Percentiles rank a stretch among this genome's conserved stretches.
These are phyloP conservation scores for Cryptococcus sp. DNA, from an alignment of 1,284 basidiomycete species.

Conservation along the genomic window DNA sequence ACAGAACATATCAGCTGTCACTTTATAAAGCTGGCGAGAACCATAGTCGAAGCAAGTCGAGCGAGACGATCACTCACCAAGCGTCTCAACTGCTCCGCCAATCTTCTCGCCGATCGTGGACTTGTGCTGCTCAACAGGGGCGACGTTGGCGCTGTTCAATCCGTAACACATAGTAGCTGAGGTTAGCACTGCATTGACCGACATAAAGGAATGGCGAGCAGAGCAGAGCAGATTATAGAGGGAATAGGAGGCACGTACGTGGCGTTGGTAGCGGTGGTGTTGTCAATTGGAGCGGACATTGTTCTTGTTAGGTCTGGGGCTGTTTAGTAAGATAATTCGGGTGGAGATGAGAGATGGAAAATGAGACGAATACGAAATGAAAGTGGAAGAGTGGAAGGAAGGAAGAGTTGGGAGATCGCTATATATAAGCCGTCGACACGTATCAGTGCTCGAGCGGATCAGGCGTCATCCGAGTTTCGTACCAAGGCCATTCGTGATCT, in stretches of 20 bases:
- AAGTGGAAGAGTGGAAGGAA: no score
- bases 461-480: no score
- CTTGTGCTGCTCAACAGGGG: constrained; percentile 13
- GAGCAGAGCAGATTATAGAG: background rate
- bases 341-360: no score
- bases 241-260: no score
- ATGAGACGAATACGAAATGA: no score
- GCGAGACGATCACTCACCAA: constrained; percentile 14
- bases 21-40: background rate
- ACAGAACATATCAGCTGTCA: no score
- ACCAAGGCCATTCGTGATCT: no score
- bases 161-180: background rate
- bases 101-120: constrained; percentile 29
- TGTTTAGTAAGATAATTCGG: no score
- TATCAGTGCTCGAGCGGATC: no score
- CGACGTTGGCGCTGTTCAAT: constrained; percentile 4
- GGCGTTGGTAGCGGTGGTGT: background rate
- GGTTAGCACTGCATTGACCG: background rate
- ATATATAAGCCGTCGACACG: no score
- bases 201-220: background rate
- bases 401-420: no score
- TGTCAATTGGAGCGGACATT: background rate
- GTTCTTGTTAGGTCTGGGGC: background rate
- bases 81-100: constrained; percentile 18
- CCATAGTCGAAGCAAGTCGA: background rate